Percentiles rank a stretch among this genome's conserved stretches.
Conservation (phyloP, 73 alveolate genomes). For the Breviolum minutum region DNA sequence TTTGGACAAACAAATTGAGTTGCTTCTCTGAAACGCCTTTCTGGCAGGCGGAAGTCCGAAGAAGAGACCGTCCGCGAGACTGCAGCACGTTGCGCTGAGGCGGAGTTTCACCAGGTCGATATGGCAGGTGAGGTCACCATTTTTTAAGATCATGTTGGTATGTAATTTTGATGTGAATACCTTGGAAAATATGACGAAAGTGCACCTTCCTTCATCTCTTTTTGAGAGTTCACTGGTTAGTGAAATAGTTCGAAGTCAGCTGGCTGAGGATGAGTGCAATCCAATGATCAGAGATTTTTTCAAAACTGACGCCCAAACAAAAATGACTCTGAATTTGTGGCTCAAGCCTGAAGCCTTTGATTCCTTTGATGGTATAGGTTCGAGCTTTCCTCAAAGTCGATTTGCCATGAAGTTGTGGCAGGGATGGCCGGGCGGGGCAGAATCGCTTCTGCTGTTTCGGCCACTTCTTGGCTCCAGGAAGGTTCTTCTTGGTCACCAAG, state of each 20-base stretch:
- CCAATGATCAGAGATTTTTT: no score
- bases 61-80: constrained; percentile 23
- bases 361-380: no score
- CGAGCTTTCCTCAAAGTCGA: no score
- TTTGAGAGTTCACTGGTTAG: not conserved
- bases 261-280: not conserved
- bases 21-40: not conserved
- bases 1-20: no score
- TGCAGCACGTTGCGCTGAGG: constrained; percentile 25
- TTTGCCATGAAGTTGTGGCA: no score
- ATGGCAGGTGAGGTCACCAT: not conserved
- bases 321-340: no score
- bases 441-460: no score
- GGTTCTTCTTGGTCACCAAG: no score
- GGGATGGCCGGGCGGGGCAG: no score
- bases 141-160: not conserved
- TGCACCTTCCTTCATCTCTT: not conserved
- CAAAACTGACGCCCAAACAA: no score
- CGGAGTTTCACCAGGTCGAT: not conserved
- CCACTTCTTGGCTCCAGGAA: no score
- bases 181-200: not conserved
- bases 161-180: not conserved
- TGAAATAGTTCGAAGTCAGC: not conserved
- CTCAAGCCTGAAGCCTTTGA: no score
- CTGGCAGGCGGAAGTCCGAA: not conserved